Conservation (phyloP, 495 filamentous ascomycete species). For the Astrothelium subdiscretum region DNA sequence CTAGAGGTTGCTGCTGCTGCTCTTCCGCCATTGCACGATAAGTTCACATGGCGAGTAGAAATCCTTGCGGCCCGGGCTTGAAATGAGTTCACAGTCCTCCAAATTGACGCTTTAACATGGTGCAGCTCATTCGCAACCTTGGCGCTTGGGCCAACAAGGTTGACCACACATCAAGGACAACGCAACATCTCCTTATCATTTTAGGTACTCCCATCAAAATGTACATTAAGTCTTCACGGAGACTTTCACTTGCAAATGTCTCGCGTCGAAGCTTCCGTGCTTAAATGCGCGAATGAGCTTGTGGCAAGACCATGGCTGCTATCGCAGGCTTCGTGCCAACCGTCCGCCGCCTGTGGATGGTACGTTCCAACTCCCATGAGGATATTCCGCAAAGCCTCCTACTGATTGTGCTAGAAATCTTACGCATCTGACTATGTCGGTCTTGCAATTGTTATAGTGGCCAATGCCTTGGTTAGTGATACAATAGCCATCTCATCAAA, state of each 20-base stretch:
- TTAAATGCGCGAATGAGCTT: not conserved
- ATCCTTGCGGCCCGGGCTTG: not conserved
- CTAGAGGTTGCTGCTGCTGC: slow-evolving; percentile 29
- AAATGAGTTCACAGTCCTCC: not conserved
- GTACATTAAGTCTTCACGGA: not conserved
- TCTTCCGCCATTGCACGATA: slow-evolving; percentile 40
- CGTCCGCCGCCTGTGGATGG: not conserved
- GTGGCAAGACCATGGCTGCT: not conserved
- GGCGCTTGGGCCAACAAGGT: too few relatives aligned
- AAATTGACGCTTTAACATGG: not conserved
- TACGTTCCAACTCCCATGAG: not conserved
- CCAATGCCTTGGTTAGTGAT: slow-evolving; percentile 51
- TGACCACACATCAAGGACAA: too few relatives aligned
- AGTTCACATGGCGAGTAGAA: not conserved
- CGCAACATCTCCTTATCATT: too few relatives aligned
- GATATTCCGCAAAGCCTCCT: not conserved
- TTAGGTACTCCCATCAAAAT: too few relatives aligned
- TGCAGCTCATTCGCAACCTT: too few relatives aligned
- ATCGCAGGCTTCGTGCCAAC: not conserved
- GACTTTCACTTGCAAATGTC: not conserved
- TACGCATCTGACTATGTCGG: slow-evolving; percentile 84
- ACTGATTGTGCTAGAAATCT: slow-evolving; percentile 41
- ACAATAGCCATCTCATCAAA: not conserved
- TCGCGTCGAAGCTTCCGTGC: not conserved
- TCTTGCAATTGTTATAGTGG: slow-evolving; percentile 52